phyloP scores from a whole-genome alignment of 306 rosid genomes.

The Gastrolobium bilobum region DNA sequence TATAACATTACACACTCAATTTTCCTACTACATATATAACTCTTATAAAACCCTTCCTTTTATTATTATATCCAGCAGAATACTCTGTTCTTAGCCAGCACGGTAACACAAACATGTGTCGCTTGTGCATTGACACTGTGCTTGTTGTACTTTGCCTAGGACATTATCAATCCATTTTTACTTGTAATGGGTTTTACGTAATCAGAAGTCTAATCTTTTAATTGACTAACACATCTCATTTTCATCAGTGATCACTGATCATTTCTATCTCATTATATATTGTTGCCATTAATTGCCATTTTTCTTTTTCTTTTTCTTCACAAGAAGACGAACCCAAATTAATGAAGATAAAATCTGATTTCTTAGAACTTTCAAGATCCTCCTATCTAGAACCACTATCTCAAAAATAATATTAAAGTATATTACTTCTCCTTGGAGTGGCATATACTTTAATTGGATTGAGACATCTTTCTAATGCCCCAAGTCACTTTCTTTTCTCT shows the following conservation, averaged over 20 bases:
- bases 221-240: slow-evolving; percentile 20
- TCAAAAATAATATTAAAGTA: slow-evolving; percentile 32
- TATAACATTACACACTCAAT: too few species aligned
- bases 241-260: slow-evolving; percentile 22
- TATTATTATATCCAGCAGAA: neutral
- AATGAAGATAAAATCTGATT: slow-evolving; percentile 32
- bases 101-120: slow-evolving; percentile 7
- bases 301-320: neutral
- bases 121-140: slow-evolving; percentile 1
- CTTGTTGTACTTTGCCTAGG: neutral
- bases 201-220: slow-evolving; percentile 7
- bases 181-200: slow-evolving; percentile 20
- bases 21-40: too few species aligned
- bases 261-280: neutral
- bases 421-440: slow-evolving; percentile 9
- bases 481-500: slow-evolving; percentile 29
- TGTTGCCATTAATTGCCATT: neutral
- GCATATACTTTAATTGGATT: slow-evolving; percentile 7
- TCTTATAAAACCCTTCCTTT: too few species aligned
- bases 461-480: slow-evolving; percentile 19
- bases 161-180: slow-evolving; percentile 8
- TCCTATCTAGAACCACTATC: slow-evolving; percentile 45
- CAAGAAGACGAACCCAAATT: slow-evolving; percentile 27
- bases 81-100: slow-evolving; percentile 23
- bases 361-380: slow-evolving; percentile 46